These are phyloP conservation scores for Hypseocharis bilobata DNA, from an alignment of 441 rosid species.

Conservation along the genomic window DNA sequence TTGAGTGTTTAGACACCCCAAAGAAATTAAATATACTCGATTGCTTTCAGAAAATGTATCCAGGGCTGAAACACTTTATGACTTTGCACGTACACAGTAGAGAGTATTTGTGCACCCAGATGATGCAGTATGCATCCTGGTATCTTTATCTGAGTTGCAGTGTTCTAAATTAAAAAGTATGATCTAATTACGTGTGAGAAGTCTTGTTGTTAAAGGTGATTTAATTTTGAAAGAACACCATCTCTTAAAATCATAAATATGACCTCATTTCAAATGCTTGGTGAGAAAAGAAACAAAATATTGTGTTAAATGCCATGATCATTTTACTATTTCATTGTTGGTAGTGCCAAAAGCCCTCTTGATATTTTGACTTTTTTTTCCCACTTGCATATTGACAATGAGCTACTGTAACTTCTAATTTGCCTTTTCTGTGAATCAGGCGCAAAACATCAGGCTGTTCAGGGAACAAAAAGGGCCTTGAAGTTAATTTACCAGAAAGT, in stretches of 20 bases:
- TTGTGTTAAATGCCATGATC: too few species aligned
- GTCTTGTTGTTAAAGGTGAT: too few species aligned
- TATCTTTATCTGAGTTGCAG: too few species aligned
- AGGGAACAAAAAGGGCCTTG: slow-evolving; percentile 80
- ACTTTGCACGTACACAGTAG: too few species aligned
- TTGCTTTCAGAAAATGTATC: background rate
- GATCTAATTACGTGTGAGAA: too few species aligned
- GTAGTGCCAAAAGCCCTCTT: background rate
- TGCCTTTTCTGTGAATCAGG: slow-evolving; percentile 35
- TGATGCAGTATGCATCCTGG: too few species aligned
- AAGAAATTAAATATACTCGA: slow-evolving; percentile 3
- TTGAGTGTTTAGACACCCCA: slow-evolving; percentile 4
- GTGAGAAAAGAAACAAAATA: too few species aligned
- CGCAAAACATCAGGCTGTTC: slow-evolving; percentile 72
- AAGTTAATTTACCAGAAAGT: slow-evolving; percentile 90
- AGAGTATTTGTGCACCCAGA: too few species aligned
- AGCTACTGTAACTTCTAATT: slow-evolving; percentile 15
- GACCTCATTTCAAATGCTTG: too few species aligned
- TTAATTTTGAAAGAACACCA: too few species aligned
- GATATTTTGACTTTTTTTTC: background rate
- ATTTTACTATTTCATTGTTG: background rate
- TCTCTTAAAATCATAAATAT: too few species aligned
- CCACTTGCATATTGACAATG: slow-evolving; percentile 6
- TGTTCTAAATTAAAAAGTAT: too few species aligned
- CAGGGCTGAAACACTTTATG: background rate